Percentiles rank a stretch among this genome's conserved stretches.
Conservation (phyloP, 2,329 filamentous ascomycete species). For the Pseudocercospora eumusae region DNA sequence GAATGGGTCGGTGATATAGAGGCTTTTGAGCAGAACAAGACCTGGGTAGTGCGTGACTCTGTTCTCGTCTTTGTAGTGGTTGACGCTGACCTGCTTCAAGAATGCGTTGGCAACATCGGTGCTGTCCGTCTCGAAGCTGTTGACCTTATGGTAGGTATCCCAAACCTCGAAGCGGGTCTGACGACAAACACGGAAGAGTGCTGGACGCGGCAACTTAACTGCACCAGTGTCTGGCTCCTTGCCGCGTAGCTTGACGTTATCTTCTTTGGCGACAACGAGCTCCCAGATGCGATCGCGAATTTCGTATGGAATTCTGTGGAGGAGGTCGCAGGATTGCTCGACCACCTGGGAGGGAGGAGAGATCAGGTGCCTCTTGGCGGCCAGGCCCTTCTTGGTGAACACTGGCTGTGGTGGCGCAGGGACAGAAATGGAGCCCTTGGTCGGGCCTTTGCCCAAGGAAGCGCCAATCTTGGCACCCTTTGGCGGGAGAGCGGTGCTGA, state of each 20-base stretch:
- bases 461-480: not conserved
- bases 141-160: conserved; percentile 8
- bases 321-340: not conserved
- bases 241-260: not conserved
- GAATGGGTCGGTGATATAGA: conserved; percentile 8
- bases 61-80: not conserved
- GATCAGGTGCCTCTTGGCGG: not conserved
- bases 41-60: not conserved
- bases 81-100: not conserved
- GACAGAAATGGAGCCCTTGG: not conserved
- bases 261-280: not conserved
- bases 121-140: conserved; percentile 10
- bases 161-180: conserved; percentile 3
- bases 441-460: not conserved
- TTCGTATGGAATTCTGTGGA: not conserved
- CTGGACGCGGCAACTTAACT: not conserved
- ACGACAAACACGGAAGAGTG: conserved; percentile 6
- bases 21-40: not conserved
- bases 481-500: not conserved
- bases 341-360: not conserved
- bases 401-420: not conserved
- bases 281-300: not conserved
- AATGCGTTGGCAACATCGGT: conserved; percentile 5
- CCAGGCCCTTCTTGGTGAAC: not conserved
- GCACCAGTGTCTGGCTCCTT: not conserved